phyloP scores from a whole-genome alignment of 2,329 filamentous ascomycete genomes.

The Ceratocystis cacaofunesta region DNA sequence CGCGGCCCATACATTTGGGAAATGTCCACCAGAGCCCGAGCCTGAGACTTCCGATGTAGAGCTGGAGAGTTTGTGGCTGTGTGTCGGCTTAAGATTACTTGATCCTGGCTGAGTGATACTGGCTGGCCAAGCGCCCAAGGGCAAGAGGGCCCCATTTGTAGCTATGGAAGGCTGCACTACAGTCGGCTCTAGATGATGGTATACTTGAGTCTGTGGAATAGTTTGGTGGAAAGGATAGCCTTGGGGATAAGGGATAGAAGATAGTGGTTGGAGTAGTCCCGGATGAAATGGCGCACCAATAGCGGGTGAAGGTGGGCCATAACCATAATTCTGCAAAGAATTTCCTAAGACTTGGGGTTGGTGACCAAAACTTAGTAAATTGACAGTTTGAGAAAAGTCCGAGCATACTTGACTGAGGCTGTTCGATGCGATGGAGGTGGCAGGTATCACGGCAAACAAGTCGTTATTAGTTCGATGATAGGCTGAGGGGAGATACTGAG shows the following conservation, averaged over 20 bases:
- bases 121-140: background rate
- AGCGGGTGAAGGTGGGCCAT: conserved; percentile 15
- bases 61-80: background rate
- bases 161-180: background rate
- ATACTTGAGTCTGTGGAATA: background rate
- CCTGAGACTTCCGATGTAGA: background rate
- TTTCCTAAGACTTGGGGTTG: background rate
- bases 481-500: background rate
- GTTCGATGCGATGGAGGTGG: background rate
- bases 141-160: background rate
- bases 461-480: background rate
- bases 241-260: background rate
- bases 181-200: background rate
- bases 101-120: background rate
- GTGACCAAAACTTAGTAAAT: background rate
- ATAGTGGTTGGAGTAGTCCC: conserved; percentile 8
- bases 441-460: background rate
- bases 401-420: background rate
- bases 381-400: background rate
- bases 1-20: background rate
- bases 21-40: background rate
- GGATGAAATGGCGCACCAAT: conserved; percentile 15
- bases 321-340: conserved; percentile 10
- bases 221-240: background rate
- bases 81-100: background rate